phyloP scores from a whole-genome alignment of 2,329 filamentous ascomycete genomes.

The Biscogniauxia marginata region DNA sequence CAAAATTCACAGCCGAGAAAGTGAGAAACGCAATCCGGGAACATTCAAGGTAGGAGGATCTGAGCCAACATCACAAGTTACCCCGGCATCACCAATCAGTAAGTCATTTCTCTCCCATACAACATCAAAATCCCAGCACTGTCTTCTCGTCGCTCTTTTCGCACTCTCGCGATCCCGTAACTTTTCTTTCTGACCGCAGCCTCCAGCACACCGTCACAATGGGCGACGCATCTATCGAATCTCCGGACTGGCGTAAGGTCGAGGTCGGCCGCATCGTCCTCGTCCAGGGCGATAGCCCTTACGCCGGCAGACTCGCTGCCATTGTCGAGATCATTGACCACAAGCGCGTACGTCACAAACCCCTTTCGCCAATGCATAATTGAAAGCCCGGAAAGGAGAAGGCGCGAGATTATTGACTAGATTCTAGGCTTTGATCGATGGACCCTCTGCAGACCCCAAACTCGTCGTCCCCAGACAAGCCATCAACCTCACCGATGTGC shows the following conservation, averaged over 20 bases:
- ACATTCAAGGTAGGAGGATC: constrained; percentile 29
- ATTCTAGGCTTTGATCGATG: constrained; percentile 88
- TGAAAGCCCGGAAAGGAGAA: constrained; percentile 5
- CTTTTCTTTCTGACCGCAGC: constrained; percentile 21
- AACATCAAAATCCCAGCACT: neutral
- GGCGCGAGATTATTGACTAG: constrained; percentile 30
- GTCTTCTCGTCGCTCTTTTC: neutral
- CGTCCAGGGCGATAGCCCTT: constrained; percentile 76
- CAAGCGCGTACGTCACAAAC: constrained; percentile 85
- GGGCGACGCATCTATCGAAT: constrained; percentile 79
- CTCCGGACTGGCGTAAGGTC: constrained; percentile 89
- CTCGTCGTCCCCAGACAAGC: constrained; percentile 84
- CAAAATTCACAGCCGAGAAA: constrained; percentile 19
- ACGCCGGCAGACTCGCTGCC: constrained; percentile 80
- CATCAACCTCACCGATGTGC: constrained; percentile 75
- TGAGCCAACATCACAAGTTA: constrained; percentile 25
- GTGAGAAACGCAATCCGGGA: constrained; percentile 15
- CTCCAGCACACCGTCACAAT: constrained; percentile 65
- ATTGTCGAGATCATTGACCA: constrained; percentile 99
- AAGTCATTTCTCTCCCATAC: constrained; percentile 16
- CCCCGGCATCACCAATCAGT: constrained; percentile 24
- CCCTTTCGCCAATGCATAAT: constrained; percentile 1
- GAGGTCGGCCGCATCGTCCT: constrained; percentile 98
- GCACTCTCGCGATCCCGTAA: neutral
- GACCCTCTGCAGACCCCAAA: constrained; percentile 78